Conservation (phyloP, 192 early-diverging fungal species). For the Allomyces macrogynus region DNA sequence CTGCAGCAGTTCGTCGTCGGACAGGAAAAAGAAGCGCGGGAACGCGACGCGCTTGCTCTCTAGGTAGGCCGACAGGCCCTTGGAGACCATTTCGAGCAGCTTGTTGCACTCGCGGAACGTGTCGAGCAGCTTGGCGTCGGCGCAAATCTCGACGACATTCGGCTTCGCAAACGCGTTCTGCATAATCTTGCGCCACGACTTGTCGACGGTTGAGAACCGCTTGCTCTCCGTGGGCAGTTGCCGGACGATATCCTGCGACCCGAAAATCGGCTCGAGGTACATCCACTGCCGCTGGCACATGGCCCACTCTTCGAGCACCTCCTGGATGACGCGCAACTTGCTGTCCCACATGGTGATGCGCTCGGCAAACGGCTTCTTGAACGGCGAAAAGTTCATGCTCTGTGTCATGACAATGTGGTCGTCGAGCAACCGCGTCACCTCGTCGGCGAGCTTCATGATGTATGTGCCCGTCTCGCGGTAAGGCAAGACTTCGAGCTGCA, state of each 20-base stretch:
- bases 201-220: constrained; percentile 85
- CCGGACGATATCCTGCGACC: constrained; percentile 37
- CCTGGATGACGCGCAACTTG: constrained; percentile 81
- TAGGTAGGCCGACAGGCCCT: constrained; percentile 93
- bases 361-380: constrained; percentile 96
- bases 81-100: constrained; percentile 81
- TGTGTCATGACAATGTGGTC: constrained; percentile 86
- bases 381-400: constrained; percentile 94
- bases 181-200: constrained; percentile 85
- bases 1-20: constrained; percentile 97
- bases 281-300: constrained; percentile 99
- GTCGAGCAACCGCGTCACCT: constrained; percentile 80
- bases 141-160: constrained; percentile 84
- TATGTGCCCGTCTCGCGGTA: constrained; percentile 90
- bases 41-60: constrained; percentile 91
- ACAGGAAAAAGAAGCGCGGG: constrained; percentile 99
- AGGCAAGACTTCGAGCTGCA: constrained; percentile 77
- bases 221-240: constrained; percentile 59
- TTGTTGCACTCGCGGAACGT: constrained; percentile 83
- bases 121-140: constrained; percentile 82
- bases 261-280: constrained; percentile 96
- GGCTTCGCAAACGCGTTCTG: constrained; percentile 95
- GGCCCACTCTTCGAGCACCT: constrained; percentile 97
- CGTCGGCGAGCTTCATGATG: constrained; percentile 92
- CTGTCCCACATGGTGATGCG: constrained; percentile 88